Conservation (phyloP, 371 early-diverging fungal genomes). For the Rhizomucor pusillus region DNA sequence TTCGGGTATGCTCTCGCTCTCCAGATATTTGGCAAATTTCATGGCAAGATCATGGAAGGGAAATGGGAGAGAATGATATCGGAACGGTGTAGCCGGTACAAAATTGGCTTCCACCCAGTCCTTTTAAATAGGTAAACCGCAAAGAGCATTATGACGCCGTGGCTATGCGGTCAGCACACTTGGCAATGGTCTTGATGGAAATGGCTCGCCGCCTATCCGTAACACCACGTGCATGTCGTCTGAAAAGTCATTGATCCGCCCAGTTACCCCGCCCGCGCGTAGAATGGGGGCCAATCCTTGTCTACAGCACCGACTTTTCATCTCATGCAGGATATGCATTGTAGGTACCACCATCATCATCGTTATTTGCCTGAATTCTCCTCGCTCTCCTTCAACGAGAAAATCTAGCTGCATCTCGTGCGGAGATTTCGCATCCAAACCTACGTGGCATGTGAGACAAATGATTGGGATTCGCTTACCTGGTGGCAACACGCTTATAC, state of each 20-base stretch:
- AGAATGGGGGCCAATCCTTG: too few relatives aligned
- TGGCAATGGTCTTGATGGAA: neutral
- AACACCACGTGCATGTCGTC: slow-evolving; percentile 9
- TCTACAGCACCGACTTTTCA: too few relatives aligned
- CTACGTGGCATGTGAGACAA: too few relatives aligned
- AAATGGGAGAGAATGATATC: neutral
- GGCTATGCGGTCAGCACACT: neutral
- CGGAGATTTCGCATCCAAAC: too few relatives aligned
- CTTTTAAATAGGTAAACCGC: slow-evolving; percentile 1
- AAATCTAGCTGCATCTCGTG: too few relatives aligned
- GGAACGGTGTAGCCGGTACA: neutral
- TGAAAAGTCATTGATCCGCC: slow-evolving; percentile 1
- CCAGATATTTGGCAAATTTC: slow-evolving; percentile 83
- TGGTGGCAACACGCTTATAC: neutral
- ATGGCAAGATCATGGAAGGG: slow-evolving; percentile 31
- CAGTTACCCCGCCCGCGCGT: too few relatives aligned
- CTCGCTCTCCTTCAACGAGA: too few relatives aligned
- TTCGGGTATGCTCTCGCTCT: slow-evolving; percentile 77
- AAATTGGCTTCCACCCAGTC: neutral
- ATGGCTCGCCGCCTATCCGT: slow-evolving; percentile 11
- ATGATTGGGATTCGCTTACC: neutral
- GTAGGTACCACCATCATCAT: too few relatives aligned
- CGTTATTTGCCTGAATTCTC: too few relatives aligned
- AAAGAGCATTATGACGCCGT: slow-evolving; percentile 1
- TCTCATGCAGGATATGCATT: too few relatives aligned